Base-by-base conservation (phyloP, 2,329 filamentous ascomycete species). In the Apiospora saccharicola region DNA sequence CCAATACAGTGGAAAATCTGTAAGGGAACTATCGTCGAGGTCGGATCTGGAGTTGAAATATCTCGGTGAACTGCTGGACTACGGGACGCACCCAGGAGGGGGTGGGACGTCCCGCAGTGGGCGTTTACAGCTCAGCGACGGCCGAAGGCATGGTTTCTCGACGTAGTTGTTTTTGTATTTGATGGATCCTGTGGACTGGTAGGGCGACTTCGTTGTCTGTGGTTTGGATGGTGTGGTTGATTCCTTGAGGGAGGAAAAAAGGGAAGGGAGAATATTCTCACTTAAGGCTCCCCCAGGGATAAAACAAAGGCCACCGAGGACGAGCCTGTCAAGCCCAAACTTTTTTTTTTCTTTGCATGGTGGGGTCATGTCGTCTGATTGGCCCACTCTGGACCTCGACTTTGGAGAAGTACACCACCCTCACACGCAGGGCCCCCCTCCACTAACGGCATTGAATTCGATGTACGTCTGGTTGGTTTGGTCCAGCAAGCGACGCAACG, bases 81-180 rank as follows among this genome's bases (percentile, higher is more conserved):
- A 90, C 91, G 89, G 89, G 89, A 90, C 89, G 88, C 80, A 85
- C 84, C 84, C 82, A 80, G 82, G 80, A 80, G 78, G 81, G 81
- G 81, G 84, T 84, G 85, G 87, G 83, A 84, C 83, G 86, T 87
- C 90, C 91, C 91, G 91, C 90, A 95, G 93, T 92, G 91, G 91
- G 89, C 85, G 90, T 94, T 95, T 95, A 97, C 92, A 96, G 93
- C 93, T 92, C 92, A 93, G 91, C 92, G 92, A 93, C 87, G 88
- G 92, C 91, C 91, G 88, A 90, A 90, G 90, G 90, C 89, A 91
- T 92, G 84, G 81, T 77, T 85, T 87, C 87, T 93, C 91, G 92
- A 93, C 91, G 87, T 91, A 92, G 91, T 90, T 89, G 77, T 75
- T 80, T 77, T 76, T 80, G 76, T 70, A n/a, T 4, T 24, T 80